Evolutionary conservation across 1,284 basidiomycete species (phyloP), one percentile per base, ranked within the genome.

Genomic region (Leccinum insigne): DNA sequence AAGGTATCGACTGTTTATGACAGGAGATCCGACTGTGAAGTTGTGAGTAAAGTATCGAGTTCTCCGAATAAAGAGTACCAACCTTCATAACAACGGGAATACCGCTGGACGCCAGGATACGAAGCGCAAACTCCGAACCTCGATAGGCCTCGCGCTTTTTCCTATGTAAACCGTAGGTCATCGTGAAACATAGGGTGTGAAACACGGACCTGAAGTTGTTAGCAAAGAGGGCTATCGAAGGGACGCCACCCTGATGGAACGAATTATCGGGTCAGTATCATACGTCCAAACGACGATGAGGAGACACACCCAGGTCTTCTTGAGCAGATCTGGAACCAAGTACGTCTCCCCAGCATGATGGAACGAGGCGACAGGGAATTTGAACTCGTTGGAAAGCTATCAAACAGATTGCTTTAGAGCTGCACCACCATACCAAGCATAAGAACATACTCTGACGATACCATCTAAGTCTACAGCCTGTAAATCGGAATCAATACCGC

Each of bases 341-440:
- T 89, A 94, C 2, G 90, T 86, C 73, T 93, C 90, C 66, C 91
- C 87, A 2, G 90, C 92, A 71, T 91, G 88, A 72, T 93, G 91
- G 74, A 93, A 88, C 4, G 88, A 86, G 7, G 87, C 82, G 59
- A 91, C 83, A 14, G 82, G 83, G 73, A 92, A 92, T 68, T 86
- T 74, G 79, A 93, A 94, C 77, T 94, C 91, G 72, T 93, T 90
- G 13, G 89, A 86, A 62, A 93, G 81, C 80, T 92, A 74, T 18
- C 42, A 29, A 52, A 18, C 10, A 13, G 5, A 61, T 52, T n/a
- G 18, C 9, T 32, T 79, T 29, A 78, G 68, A 32, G 76, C 64
- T 5, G 35, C 23, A 21, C n/a, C 6, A 5, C 32, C 2, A 13
- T 4, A 16, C 40, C 13, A 11, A 58, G 26, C 5, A n/a, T 2